Percentiles rank a stretch among this genome's conserved stretches.
These are phyloP conservation scores for Austroboletus olivaceoglutinosus DNA, from an alignment of 1,284 basidiomycete species.

Conservation along the genomic window DNA sequence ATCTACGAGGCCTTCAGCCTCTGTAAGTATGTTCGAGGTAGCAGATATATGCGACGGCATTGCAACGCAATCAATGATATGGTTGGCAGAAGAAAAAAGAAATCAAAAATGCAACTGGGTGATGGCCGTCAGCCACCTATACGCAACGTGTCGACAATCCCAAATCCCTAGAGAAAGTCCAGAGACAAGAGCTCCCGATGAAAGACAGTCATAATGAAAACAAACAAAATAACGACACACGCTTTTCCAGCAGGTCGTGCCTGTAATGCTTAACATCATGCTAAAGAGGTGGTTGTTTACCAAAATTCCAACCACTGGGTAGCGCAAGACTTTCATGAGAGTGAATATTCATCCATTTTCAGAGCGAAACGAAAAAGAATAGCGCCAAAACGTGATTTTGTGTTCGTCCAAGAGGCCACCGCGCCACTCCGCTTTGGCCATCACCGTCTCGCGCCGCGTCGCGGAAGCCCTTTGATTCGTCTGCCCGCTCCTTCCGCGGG, in stretches of 20 bases:
- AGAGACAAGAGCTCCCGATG: slow-evolving; percentile 8
- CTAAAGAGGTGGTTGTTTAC: neutral
- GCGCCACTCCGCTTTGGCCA: slow-evolving; percentile 6
- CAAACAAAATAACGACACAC: slow-evolving; percentile 7
- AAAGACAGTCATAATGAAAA: slow-evolving; percentile 6
- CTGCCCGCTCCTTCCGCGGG: slow-evolving; percentile 39
- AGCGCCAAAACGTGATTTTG: slow-evolving; percentile 3
- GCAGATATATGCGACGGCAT: slow-evolving; percentile 12
- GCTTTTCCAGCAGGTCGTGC: slow-evolving; percentile 5
- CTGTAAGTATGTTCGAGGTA: slow-evolving; percentile 26
- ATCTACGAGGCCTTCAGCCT: slow-evolving; percentile 35
- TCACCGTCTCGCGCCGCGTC: slow-evolving; percentile 32
- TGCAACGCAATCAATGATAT: slow-evolving; percentile 13
- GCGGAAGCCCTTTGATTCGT: slow-evolving; percentile 55
- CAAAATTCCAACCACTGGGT: slow-evolving; percentile 6
- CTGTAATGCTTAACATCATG: slow-evolving; percentile 26
- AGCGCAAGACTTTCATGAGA: slow-evolving; percentile 13
- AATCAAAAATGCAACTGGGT: slow-evolving; percentile 13
- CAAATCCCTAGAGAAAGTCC: slow-evolving; percentile 14
- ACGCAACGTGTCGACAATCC: slow-evolving; percentile 15
- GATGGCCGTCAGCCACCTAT: slow-evolving; percentile 34
- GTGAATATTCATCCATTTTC: slow-evolving; percentile 12
- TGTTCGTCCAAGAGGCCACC: slow-evolving; percentile 15
- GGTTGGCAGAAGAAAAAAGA: neutral
- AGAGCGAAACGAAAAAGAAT: slow-evolving; percentile 10